Base-by-base conservation (phyloP, 176 grass and related monocot genomes). In the Avena eriantha region DNA sequence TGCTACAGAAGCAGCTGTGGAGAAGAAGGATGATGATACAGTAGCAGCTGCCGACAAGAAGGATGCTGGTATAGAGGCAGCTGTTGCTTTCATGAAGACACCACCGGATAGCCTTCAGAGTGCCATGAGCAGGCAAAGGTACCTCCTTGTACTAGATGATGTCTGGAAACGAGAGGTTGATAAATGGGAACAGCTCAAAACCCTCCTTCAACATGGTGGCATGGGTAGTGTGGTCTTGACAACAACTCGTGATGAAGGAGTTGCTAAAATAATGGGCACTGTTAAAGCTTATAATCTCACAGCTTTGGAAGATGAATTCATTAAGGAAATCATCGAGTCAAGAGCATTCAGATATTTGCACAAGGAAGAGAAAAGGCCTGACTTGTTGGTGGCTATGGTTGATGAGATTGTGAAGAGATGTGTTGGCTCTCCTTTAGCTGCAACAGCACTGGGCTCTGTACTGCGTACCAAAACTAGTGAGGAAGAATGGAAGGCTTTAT, bases 351-450 rank as follows among this genome's bases (percentile, higher is more conserved):
- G 17, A 0, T 0, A 1, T 35, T 41, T 69, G 1, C 4, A 39
- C 3, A 39, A 39, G 8, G 67, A 1, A 21, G 67, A 41, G 34
- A 1, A 69, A 69, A 69, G 34, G 29, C 2, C 49, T 0, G 3
- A 2, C 15, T 22, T 39, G 16, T n/a, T 79, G 2, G 24, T 84
- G n/a, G 5, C 50, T 5, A 61, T 89, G 16, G 60, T 80, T 73
- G 82, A 10, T 14, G 1, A 43, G 12, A 69, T 89, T 50, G 72
- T 68, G 10, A 0, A 12, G 3, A 58, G 19, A 24, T 87, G 86
- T 65, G 2, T 0, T 49, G 86, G 86, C 15, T 87, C 80, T 60
- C 86, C 78, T 1, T 19, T 89, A 16, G 87, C 80, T 2, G 80
- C 75, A 34, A 89, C 10, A 26, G 18, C 87, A 4, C 45, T 89